phyloP scores from a whole-genome alignment of 2,329 filamentous ascomycete genomes.

The Pestalotiopsis sp. region DNA sequence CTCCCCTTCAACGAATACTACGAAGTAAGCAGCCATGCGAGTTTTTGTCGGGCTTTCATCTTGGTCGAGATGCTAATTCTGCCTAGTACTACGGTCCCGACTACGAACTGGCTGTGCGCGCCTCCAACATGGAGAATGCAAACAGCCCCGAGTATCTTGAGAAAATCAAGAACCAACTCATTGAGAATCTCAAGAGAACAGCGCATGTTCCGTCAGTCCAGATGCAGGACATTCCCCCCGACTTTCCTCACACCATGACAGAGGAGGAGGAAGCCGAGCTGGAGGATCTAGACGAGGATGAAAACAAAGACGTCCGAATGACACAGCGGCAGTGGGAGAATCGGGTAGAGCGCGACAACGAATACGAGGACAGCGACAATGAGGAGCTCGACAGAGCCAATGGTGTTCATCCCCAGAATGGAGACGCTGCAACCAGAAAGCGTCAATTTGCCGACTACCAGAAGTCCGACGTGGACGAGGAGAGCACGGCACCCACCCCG shows the following conservation, averaged over 20 bases:
- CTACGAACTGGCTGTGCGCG: constrained; percentile 84
- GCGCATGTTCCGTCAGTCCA: constrained; percentile 87
- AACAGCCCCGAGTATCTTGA: constrained; percentile 82
- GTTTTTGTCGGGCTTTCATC: background rate
- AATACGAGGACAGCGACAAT: constrained; percentile 86
- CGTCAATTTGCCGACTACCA: constrained; percentile 48
- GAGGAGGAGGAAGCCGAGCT: constrained; percentile 67
- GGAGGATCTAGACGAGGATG: constrained; percentile 76
- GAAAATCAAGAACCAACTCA: constrained; percentile 76
- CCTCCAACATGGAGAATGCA: constrained; percentile 88
- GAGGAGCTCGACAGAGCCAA: constrained; percentile 77
- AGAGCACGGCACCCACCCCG: constrained; percentile 39
- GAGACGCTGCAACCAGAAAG: constrained; percentile 46
- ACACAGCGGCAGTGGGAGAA: constrained; percentile 84
- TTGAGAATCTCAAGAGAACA: constrained; percentile 85
- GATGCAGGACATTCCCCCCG: constrained; percentile 74
- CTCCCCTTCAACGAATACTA: constrained; percentile 98
- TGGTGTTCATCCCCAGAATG: constrained; percentile 60
- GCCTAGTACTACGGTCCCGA: constrained; percentile 85
- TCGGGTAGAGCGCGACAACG: constrained; percentile 72
- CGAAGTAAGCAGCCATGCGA: constrained; percentile 45
- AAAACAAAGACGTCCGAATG: constrained; percentile 79
- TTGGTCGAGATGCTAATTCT: constrained; percentile 30
- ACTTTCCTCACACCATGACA: constrained; percentile 61
- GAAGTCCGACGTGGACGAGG: constrained; percentile 44